These are phyloP conservation scores for Microbotryomycetes sp. DNA, from an alignment of 1,284 basidiomycete species.

Conservation along the genomic window DNA sequence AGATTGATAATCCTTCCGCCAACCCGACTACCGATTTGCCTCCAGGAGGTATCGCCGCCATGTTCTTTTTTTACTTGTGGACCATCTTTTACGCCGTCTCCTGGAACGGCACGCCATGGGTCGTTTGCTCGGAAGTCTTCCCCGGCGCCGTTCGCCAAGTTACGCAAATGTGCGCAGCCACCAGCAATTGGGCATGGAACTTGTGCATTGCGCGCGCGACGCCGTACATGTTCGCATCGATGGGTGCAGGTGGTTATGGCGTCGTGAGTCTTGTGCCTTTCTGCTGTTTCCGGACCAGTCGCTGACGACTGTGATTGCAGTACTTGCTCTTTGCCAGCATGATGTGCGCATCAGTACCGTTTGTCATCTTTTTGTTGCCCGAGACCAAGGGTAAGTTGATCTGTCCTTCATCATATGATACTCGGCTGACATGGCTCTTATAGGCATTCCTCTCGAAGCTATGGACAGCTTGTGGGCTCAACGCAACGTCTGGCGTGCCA, in stretches of 20 bases:
- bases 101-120: slow-evolving; percentile 39
- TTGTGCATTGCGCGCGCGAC: slow-evolving; percentile 37
- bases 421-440: too few relatives aligned
- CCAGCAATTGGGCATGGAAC: slow-evolving; percentile 41
- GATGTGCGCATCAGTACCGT: slow-evolving; percentile 36
- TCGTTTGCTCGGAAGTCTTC: slow-evolving; percentile 41
- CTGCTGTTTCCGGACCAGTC: neutral
- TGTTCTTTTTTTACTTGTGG: slow-evolving; percentile 42
- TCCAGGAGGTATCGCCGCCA: slow-evolving; percentile 35
- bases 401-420: too few relatives aligned
- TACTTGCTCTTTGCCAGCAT: slow-evolving; percentile 42
- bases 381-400: slow-evolving; percentile 21
- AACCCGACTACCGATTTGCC: slow-evolving; percentile 27
- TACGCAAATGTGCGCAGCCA: slow-evolving; percentile 39
- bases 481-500: slow-evolving; percentile 24
- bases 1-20: slow-evolving; percentile 27
- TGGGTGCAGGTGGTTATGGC: slow-evolving; percentile 28
- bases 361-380: slow-evolving; percentile 35
- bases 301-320: too few relatives aligned
- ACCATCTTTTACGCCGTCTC: slow-evolving; percentile 35
- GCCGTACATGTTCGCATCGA: slow-evolving; percentile 34
- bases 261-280: too few relatives aligned
- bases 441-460: slow-evolving; percentile 31
- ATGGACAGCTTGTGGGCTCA: slow-evolving; percentile 33
- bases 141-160: slow-evolving; percentile 40